These are phyloP conservation scores for Primulina eburnea DNA, from an alignment of 257 asterid species.

Conservation along the genomic window DNA sequence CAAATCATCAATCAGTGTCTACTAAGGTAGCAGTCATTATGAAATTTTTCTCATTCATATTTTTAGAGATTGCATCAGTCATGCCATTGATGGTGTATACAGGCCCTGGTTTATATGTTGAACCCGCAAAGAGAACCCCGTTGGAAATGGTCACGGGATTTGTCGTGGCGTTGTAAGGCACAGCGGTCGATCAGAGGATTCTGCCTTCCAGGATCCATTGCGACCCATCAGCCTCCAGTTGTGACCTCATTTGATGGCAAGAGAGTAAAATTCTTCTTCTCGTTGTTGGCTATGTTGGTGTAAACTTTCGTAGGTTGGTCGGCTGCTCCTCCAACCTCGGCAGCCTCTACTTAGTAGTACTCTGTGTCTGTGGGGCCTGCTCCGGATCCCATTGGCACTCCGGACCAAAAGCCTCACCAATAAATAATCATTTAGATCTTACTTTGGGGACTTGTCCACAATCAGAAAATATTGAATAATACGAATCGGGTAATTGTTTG, in stretches of 20 bases:
- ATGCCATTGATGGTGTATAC: conserved; percentile 36
- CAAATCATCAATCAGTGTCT: background rate
- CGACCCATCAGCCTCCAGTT: conserved; percentile 52
- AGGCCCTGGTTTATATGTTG: conserved; percentile 39
- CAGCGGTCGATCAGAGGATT: conserved; percentile 52
- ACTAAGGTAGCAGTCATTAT: no score
- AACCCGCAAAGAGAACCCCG: conserved; percentile 52
- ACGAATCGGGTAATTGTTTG: no score
- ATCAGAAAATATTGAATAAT: no score
- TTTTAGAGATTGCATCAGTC: conserved; percentile 50
- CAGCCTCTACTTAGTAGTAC: no score
- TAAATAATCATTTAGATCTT: no score
- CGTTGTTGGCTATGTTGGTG: conserved; percentile 43
- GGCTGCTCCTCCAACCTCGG: conserved; percentile 69
- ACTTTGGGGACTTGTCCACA: no score
- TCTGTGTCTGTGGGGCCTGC: no score
- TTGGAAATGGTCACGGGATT: conserved; percentile 46
- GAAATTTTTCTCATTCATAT: conserved; percentile 15
- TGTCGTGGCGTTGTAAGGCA: conserved; percentile 37
- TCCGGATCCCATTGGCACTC: conserved; percentile 27
- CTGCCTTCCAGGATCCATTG: conserved; percentile 50
- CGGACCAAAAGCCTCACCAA: no score
- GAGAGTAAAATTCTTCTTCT: conserved; percentile 30
- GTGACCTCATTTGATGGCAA: conserved; percentile 36
- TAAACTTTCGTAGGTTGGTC: conserved; percentile 30